phyloP scores from a whole-genome alignment of 2,329 filamentous ascomycete genomes.

The Neodidymelliopsis sp. region DNA sequence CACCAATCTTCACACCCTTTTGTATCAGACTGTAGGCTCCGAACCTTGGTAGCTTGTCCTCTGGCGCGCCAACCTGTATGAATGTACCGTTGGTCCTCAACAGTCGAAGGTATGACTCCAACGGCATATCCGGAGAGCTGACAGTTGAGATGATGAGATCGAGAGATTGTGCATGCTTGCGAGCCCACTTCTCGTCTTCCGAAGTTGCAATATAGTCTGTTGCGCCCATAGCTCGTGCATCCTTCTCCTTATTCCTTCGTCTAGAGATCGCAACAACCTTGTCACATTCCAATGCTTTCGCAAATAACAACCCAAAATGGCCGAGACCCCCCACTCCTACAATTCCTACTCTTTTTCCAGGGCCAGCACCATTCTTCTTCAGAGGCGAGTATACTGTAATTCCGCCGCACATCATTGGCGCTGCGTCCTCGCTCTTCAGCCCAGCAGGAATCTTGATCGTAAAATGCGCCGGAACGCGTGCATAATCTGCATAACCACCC shows the following conservation, averaged over 20 bases:
- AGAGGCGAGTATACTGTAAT: conserved; percentile 77
- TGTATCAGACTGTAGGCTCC: conserved; percentile 65
- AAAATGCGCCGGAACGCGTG: conserved; percentile 66
- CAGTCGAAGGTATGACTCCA: conserved; percentile 67
- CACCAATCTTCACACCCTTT: conserved; percentile 59
- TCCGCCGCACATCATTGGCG: conserved; percentile 80
- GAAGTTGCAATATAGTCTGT: conserved; percentile 66
- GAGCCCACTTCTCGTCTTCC: conserved; percentile 61
- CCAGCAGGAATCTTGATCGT: conserved; percentile 63
- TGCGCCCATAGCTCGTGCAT: conserved; percentile 69
- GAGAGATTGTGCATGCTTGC: conserved; percentile 63
- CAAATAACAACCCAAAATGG: conserved; percentile 76
- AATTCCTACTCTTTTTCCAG: conserved; percentile 74
- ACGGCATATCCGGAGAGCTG: conserved; percentile 67
- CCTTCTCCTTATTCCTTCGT: conserved; percentile 63
- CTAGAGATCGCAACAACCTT: conserved; percentile 71
- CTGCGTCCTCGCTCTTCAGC: conserved; percentile 59
- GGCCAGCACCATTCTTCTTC: conserved; percentile 70
- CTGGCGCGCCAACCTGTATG: conserved; percentile 73
- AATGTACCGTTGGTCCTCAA: conserved; percentile 68
- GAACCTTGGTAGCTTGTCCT: conserved; percentile 63
- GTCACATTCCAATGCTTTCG: conserved; percentile 74
- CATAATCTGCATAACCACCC: conserved; percentile 67
- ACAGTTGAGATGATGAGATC: conserved; percentile 69
- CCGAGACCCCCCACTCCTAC: conserved; percentile 77